Conservation (phyloP, 2,329 filamentous ascomycete genomes). For the Whalleya microplaca region DNA sequence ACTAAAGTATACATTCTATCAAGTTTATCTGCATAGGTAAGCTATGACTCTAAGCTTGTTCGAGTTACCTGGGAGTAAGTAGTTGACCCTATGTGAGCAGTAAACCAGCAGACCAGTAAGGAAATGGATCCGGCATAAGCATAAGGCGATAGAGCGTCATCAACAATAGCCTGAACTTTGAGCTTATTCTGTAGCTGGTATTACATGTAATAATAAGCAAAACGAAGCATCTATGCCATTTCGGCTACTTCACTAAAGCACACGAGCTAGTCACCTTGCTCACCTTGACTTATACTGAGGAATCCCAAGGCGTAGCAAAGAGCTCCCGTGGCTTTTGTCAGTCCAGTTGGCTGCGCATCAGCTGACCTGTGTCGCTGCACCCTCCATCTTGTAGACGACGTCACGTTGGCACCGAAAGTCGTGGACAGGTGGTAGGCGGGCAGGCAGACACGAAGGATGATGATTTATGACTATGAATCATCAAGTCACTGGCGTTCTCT, state of each 20-base stretch:
- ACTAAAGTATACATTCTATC: slow-evolving; percentile 37
- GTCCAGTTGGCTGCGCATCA: not conserved
- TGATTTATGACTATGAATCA: not conserved
- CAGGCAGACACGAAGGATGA: not conserved
- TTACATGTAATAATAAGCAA: not conserved
- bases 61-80: not conserved
- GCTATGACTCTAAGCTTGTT: not conserved
- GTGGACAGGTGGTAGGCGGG: too few species aligned
- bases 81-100: not conserved
- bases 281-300: not conserved
- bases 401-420: not conserved
- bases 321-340: not conserved
- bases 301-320: not conserved
- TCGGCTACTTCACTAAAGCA: not conserved
- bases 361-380: not conserved
- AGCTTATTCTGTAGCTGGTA: not conserved
- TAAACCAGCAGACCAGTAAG: not conserved
- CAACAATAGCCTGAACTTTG: not conserved
- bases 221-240: not conserved
- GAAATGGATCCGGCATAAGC: not conserved
- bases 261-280: not conserved
- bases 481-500: not conserved
- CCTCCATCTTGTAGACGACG: not conserved
- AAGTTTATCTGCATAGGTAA: slow-evolving; percentile 38
- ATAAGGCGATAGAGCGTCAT: not conserved